Evolutionary conservation across 768 basidiomycete species (phyloP).

Genomic region (Tylopilus felleus): DNA sequence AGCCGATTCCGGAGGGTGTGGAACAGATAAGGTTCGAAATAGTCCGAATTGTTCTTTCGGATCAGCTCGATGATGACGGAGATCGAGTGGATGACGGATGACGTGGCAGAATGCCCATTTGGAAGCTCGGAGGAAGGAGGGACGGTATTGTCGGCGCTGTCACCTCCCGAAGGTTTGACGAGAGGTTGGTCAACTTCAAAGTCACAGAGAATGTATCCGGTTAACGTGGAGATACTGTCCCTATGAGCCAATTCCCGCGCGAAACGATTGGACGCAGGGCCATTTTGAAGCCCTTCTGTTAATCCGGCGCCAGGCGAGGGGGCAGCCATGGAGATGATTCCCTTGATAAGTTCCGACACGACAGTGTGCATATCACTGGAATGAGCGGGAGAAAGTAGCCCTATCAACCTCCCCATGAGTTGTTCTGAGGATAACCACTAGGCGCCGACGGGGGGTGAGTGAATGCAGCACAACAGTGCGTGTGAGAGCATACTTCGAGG

Average conservation of each 20-base stretch:
- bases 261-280: constrained; percentile 79
- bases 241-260: constrained; percentile 81
- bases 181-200: constrained; percentile 35
- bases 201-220: constrained; percentile 73
- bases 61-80: constrained; percentile 91
- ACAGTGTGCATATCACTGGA: constrained; percentile 77
- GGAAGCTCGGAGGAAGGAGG: constrained; percentile 19
- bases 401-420: constrained; percentile 77
- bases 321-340: constrained; percentile 91
- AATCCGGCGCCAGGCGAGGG: constrained; percentile 78
- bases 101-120: constrained; percentile 55
- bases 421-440: constrained; percentile 88
- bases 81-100: constrained; percentile 83
- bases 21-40: constrained; percentile 96
- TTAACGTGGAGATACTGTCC: constrained; percentile 66
- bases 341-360: constrained; percentile 88
- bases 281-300: constrained; percentile 64
- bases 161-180: constrained; percentile 14
- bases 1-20: constrained; percentile 89
- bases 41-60: constrained; percentile 97
- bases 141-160: constrained; percentile 11
- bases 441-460: constrained; percentile 29
- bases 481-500: constrained; percentile 68
- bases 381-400: constrained; percentile 75
- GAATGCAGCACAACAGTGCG: constrained; percentile 27